A percentile compares a stretch with the other conserved stretches of the same genome.
Evolutionary conservation across 2,329 filamentous ascomycete species (phyloP).

Genomic region (Beauveria scarabaeidicola): DNA sequence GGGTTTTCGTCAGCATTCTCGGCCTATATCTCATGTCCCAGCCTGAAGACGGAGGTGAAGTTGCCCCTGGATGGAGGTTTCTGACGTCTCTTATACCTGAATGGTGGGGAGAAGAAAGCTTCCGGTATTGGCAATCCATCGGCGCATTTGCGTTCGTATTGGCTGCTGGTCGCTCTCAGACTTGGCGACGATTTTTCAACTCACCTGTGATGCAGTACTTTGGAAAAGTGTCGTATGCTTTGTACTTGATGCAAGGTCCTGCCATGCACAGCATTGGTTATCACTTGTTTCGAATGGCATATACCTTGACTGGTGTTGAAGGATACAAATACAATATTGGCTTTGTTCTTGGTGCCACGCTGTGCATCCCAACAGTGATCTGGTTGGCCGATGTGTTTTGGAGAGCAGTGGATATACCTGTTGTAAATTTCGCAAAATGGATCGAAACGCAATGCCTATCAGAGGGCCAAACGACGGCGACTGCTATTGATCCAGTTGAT

Average conservation of each 20-base stretch:
- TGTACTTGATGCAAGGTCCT: constrained; percentile 54
- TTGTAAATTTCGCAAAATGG: constrained; percentile 49
- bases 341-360: constrained; percentile 35
- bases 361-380: constrained; percentile 43
- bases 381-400: constrained; percentile 50
- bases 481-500: neutral
- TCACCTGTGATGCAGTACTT: constrained; percentile 44
- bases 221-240: constrained; percentile 50
- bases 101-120: constrained; percentile 39
- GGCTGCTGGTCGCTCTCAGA: constrained; percentile 36
- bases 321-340: constrained; percentile 36
- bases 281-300: constrained; percentile 39
- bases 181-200: constrained; percentile 44
- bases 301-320: constrained; percentile 38
- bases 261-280: constrained; percentile 46
- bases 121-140: constrained; percentile 48
- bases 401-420: constrained; percentile 45
- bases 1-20: constrained; percentile 35
- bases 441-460: constrained; percentile 35
- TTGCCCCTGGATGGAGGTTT: constrained; percentile 45
- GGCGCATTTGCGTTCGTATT: constrained; percentile 45
- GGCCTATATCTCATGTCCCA: constrained; percentile 43
- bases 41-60: constrained; percentile 29
- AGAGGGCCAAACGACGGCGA: neutral
- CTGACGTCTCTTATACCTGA: constrained; percentile 39